These are phyloP conservation scores for Phialocephala subalpina DNA, from an alignment of 2,329 filamentous ascomycete species.

Conservation along the genomic window DNA sequence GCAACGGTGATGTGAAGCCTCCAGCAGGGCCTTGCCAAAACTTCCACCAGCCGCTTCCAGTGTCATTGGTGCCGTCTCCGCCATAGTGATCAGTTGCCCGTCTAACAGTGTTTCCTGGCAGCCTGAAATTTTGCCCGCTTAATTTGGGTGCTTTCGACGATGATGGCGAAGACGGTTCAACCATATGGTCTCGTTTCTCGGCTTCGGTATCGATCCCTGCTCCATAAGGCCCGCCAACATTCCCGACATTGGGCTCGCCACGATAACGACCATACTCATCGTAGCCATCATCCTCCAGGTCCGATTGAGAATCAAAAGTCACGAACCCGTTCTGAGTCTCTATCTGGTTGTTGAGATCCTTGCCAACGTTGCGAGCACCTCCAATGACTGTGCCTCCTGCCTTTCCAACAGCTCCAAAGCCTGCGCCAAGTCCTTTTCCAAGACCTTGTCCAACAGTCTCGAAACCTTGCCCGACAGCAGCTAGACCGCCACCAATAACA, in stretches of 20 bases:
- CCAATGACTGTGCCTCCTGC: constrained; percentile 55
- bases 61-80: constrained; percentile 31
- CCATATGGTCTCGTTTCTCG: constrained; percentile 25
- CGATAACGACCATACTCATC: constrained; percentile 43
- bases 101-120: constrained; percentile 39
- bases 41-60: constrained; percentile 58
- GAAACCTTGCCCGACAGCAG: constrained; percentile 40
- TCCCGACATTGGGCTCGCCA: constrained; percentile 16
- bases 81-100: constrained; percentile 27
- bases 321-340: constrained; percentile 58
- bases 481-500: constrained; percentile 35
- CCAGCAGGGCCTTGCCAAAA: constrained; percentile 72
- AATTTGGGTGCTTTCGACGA: constrained; percentile 22
- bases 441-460: constrained; percentile 40
- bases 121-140: constrained; percentile 22
- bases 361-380: constrained; percentile 55
- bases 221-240: constrained; percentile 29
- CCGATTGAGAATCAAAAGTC: constrained; percentile 34
- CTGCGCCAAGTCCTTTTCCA: constrained; percentile 37
- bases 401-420: constrained; percentile 37
- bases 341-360: constrained; percentile 59
- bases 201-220: constrained; percentile 29
- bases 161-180: constrained; percentile 22
- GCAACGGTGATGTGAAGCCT: constrained; percentile 67
- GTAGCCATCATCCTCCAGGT: constrained; percentile 37